phyloP scores from a whole-genome alignment of 257 asterid species.

The Solanum ahanhuiri region DNA sequence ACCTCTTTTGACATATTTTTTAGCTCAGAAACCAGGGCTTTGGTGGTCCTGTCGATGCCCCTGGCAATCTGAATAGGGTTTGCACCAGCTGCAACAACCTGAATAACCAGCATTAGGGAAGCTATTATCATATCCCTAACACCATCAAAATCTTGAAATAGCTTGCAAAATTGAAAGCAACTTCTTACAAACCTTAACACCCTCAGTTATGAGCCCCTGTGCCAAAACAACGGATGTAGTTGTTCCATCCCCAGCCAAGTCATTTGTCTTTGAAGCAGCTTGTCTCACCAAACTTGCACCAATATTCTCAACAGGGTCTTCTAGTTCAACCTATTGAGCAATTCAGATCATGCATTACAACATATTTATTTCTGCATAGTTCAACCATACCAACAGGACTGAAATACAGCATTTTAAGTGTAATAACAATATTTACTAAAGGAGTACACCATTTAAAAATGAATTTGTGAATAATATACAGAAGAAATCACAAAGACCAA shows the following conservation, averaged over 20 bases:
- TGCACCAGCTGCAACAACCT: conserved; percentile 99
- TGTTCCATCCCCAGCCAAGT: conserved; percentile 98
- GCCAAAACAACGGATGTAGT: conserved; percentile 99
- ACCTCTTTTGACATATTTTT: conserved; percentile 87
- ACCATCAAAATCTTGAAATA: background rate
- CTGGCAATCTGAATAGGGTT: conserved; percentile 87
- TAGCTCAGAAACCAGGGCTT: conserved; percentile 76
- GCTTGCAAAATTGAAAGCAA: background rate
- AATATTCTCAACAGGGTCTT: conserved; percentile 93
- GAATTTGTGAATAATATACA: background rate
- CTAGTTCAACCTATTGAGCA: conserved; percentile 68
- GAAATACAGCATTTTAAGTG: background rate
- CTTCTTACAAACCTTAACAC: conserved; percentile 64
- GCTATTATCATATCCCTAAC: background rate
- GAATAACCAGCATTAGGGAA: background rate
- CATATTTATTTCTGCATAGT: background rate
- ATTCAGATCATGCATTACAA: background rate
- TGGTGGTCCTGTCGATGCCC: conserved; percentile 87
- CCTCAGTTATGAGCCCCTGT: conserved; percentile 95
- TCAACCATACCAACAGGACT: background rate
- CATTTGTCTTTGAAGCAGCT: conserved; percentile 97
- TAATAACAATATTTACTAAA: background rate
- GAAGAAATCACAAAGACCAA: background rate
- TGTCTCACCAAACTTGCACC: conserved; percentile 98
- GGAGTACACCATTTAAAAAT: background rate